Percentiles rank a stretch among this genome's conserved stretches.
Evolutionary conservation across 2,329 filamentous ascomycete species (phyloP).

Genomic region (Claviceps arundinis): DNA sequence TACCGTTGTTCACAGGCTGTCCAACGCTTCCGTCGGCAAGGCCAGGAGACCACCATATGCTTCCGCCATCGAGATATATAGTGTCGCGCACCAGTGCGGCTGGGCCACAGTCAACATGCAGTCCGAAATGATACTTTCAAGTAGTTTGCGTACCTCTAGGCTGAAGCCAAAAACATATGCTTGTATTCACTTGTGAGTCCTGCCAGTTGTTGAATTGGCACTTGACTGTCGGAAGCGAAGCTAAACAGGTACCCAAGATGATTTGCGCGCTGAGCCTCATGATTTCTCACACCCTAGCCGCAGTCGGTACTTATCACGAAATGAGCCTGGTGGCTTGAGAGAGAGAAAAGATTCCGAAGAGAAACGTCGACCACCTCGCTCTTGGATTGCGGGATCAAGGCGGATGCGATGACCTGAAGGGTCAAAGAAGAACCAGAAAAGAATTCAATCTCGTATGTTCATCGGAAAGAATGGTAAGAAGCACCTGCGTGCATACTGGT

Average conservation of each 20-base stretch:
- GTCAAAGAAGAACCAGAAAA: background rate
- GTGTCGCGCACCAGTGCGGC: slow-evolving; percentile 46
- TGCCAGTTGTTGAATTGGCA: slow-evolving; percentile 36
- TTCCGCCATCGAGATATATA: slow-evolving; percentile 52
- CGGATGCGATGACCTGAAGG: background rate
- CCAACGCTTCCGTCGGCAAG: slow-evolving; percentile 29
- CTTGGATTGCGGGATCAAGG: background rate
- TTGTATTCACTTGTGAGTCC: slow-evolving; percentile 38
- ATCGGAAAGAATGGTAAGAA: background rate
- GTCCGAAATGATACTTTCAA: background rate
- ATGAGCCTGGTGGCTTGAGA: background rate
- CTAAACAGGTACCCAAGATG: slow-evolving; percentile 9
- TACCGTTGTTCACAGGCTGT: slow-evolving; percentile 26
- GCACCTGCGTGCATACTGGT: background rate
- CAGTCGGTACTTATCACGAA: background rate
- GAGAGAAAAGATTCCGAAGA: background rate
- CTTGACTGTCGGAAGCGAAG: slow-evolving; percentile 5
- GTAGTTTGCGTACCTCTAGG: slow-evolving; percentile 22
- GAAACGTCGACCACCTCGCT: background rate
- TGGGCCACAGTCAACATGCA: slow-evolving; percentile 14
- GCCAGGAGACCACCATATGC: slow-evolving; percentile 38
- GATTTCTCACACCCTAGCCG: background rate
- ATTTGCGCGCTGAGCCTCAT: slow-evolving; percentile 10
- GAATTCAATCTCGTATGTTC: background rate
- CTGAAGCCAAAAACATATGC: slow-evolving; percentile 45